Evolutionary conservation across 257 asterid genomes (phyloP), one percentile per base, ranked within the genome.

Genomic region (Penstemon eatonii): DNA sequence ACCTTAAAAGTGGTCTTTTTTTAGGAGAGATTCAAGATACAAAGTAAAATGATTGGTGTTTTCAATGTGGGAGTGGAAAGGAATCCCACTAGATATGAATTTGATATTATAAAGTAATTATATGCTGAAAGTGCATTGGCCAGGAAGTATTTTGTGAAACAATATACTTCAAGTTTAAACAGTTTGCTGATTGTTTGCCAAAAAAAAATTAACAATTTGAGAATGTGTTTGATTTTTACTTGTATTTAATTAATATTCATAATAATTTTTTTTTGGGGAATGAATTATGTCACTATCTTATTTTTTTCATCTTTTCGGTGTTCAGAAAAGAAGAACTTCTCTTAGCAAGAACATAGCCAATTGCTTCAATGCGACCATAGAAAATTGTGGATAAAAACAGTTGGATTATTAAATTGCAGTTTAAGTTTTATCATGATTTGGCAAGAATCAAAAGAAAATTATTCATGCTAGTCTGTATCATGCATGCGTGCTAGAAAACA

Each of bases 1-100:
- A 51, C 56, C 13, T 33, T 53, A 43, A 70, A 67, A 65, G 82
- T 82, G 87, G 75, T 73, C 15, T 65, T 13, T n/a, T 15, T 40
- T 41, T 12, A 63, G 13, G 10, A 56, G 18, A 71, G 54, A 8
- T 40, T 42, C 5, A 46, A 70, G 63, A 38, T 61, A 63, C 71
- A 40, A 25, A 25, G 33, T 25, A n/a, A n/a, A 57, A 56, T 40
- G 3, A 69, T 64, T 51, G 75, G 75, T 68, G 63, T 9, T 68
- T 25, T 55, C 56, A 4, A 53, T 61, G 50, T 74, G 69, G 73
- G 69, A 42, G 40, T 59, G 60, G 44, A 52, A 68, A 8, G 58
- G 71, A 56, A 3, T 25, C 47, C 66, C 66, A 60, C 78, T 47
- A 52, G 11, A 13, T 47, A 49, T 51, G 58, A 58, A 58, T 70